A percentile compares a stretch with the other conserved stretches of the same genome.
Conservation (phyloP, 306 rosid genomes). For the Malus asiatica region DNA sequence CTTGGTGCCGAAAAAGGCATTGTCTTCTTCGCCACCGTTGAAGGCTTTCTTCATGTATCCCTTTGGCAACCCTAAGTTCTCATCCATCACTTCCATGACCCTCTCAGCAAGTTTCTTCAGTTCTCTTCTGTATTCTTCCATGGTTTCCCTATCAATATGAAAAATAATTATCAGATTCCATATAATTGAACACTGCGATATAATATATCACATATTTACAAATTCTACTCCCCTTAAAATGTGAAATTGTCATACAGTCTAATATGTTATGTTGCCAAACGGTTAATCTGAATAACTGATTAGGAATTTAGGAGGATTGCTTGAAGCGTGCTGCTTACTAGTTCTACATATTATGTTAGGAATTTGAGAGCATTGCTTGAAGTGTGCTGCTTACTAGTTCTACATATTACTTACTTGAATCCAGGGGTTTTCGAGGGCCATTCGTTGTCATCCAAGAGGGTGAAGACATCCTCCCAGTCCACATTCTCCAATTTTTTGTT, state of each 20-base stretch:
- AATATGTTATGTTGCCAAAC: not conserved
- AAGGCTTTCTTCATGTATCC: conserved; percentile 75
- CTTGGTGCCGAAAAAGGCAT: conserved; percentile 88
- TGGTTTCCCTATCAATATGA: conserved; percentile 58
- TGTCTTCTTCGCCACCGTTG: conserved; percentile 53
- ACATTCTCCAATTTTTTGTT: conserved; percentile 49
- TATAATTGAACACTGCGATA: not conserved
- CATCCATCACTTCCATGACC: conserved; percentile 85
- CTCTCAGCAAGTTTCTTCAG: conserved; percentile 58
- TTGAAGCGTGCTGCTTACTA: not conserved
- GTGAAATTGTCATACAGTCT: not conserved
- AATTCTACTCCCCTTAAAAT: no score
- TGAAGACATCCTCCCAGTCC: conserved; percentile 95
- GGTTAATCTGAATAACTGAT: not conserved
- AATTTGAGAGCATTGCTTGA: not conserved
- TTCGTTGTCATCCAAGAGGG: conserved; percentile 59
- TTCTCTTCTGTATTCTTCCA: conserved; percentile 66
- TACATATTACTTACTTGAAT: conserved; percentile 51
- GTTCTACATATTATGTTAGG: not conserved
- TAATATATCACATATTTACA: no score
- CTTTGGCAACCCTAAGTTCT: conserved; percentile 62
- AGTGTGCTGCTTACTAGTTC: not conserved
- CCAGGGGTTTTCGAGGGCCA: conserved; percentile 73
- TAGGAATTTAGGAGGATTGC: not conserved
- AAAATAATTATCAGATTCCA: not conserved